A percentile compares a stretch with the other conserved stretches of the same genome.
phyloP scores from a whole-genome alignment of 768 basidiomycete species.

The Postia placenta region DNA sequence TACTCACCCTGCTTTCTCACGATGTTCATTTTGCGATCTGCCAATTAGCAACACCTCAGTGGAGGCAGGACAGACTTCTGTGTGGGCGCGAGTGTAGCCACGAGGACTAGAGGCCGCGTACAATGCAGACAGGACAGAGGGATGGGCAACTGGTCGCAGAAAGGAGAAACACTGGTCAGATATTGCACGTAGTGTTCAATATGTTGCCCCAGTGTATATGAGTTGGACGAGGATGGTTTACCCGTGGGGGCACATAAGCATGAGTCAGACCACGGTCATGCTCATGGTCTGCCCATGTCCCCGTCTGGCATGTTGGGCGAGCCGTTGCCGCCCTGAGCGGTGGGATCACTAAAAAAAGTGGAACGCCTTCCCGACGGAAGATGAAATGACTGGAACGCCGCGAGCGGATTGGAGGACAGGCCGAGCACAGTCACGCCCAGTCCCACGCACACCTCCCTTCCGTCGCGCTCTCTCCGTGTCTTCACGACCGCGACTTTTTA shows the following conservation, averaged over 20 bases:
- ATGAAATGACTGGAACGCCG: background rate
- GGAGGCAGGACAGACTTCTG: background rate
- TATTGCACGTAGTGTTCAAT: too few relatives aligned
- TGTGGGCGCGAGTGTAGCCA: background rate
- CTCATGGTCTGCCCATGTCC: background rate
- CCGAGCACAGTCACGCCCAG: background rate
- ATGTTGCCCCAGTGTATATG: background rate
- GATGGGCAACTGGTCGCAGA: background rate
- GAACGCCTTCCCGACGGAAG: slow-evolving; percentile 6
- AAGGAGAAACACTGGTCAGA: too few relatives aligned
- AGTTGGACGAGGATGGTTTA: background rate
- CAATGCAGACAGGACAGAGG: background rate
- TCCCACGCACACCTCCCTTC: background rate
- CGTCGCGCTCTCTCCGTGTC: background rate
- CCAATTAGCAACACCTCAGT: background rate
- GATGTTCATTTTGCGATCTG: slow-evolving; percentile 3
- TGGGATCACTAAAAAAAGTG: slow-evolving; percentile 6
- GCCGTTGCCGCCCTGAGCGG: background rate
- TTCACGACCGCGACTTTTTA: background rate
- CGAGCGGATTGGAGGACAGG: background rate
- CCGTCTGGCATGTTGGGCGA: background rate
- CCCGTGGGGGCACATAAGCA: background rate
- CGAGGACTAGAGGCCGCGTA: background rate
- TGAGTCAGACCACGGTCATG: slow-evolving; percentile 6
- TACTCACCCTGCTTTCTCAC: slow-evolving; percentile 4